These are phyloP conservation scores for Epithemia pelagica DNA, from an alignment of 108 stramenopile species.

Conservation along the genomic window DNA sequence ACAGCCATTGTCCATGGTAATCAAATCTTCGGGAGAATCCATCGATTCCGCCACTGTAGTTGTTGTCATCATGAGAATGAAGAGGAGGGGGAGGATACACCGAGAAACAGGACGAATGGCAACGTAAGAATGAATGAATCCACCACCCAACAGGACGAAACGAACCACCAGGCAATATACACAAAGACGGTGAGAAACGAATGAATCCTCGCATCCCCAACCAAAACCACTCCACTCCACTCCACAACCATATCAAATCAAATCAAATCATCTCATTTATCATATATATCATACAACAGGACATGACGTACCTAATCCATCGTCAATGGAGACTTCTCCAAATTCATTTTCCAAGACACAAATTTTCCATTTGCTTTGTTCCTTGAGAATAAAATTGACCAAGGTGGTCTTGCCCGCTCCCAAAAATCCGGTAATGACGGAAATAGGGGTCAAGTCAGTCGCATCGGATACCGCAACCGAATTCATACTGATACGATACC, in stretches of 20 bases:
- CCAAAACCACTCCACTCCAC: too few species aligned
- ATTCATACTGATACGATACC: too few species aligned
- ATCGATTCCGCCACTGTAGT: constrained; percentile 84
- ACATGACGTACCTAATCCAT: constrained; percentile 77
- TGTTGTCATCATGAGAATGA: not conserved
- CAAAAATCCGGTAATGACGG: constrained; percentile 88
- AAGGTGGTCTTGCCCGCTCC: constrained; percentile 98
- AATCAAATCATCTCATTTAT: too few species aligned
- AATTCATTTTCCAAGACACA: constrained; percentile 99
- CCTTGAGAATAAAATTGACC: constrained; percentile 97
- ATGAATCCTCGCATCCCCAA: too few species aligned
- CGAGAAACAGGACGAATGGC: not conserved
- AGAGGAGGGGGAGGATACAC: not conserved
- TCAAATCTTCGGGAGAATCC: constrained; percentile 91
- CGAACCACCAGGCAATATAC: not conserved
- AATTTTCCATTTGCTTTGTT: constrained; percentile 92
- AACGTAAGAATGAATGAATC: not conserved
- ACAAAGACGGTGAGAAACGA: too few species aligned
- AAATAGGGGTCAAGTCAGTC: constrained; percentile 78
- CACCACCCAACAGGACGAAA: constrained; percentile 5
- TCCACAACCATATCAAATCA: too few species aligned
- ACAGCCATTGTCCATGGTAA: constrained; percentile 99
- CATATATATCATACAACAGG: too few species aligned
- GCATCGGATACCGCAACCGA: too few species aligned
- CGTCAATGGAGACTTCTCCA: constrained; percentile 93